Percentiles rank a stretch among this genome's conserved stretches.
These are phyloP conservation scores for Kandelia obovata DNA, from an alignment of 345 rosid genomes.

Conservation along the genomic window DNA sequence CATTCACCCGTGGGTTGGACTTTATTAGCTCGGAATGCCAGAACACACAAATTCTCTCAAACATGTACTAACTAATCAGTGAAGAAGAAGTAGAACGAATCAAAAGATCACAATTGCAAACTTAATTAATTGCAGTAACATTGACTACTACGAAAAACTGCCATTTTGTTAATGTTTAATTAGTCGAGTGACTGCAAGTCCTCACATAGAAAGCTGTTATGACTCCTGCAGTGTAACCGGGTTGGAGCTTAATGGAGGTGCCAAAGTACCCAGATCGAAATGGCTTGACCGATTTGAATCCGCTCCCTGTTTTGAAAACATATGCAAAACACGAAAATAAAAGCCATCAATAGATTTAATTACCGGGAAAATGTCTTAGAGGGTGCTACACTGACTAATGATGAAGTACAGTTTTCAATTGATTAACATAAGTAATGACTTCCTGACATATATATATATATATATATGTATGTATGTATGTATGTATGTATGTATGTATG, in stretches of 20 bases:
- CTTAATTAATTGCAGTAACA: background rate
- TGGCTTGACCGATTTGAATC: constrained; percentile 82
- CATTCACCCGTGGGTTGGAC: background rate
- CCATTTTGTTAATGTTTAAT: too few relatives aligned
- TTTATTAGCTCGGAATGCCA: background rate
- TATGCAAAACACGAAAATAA: constrained; percentile 1
- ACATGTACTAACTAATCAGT: too few relatives aligned
- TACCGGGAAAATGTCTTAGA: background rate
- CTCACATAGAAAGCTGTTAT: constrained; percentile 92
- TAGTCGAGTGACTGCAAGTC: background rate
- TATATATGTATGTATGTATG: background rate
- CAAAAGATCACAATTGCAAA: background rate
- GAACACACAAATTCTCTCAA: too few relatives aligned
- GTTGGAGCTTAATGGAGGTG: constrained; percentile 75
- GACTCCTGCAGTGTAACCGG: constrained; percentile 96
- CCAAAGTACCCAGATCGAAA: constrained; percentile 94
- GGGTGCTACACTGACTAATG: background rate
- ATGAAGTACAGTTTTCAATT: background rate
- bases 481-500: background rate
- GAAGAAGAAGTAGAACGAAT: too few relatives aligned
- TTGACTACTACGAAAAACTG: too few relatives aligned
- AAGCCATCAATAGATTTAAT: background rate
- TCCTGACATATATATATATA: too few relatives aligned
- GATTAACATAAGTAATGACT: background rate
- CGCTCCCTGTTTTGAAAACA: constrained; percentile 58